These are phyloP conservation scores for Coix lacrymajobi DNA, from an alignment of 176 grass and related monocot genomes.

Conservation along the genomic window DNA sequence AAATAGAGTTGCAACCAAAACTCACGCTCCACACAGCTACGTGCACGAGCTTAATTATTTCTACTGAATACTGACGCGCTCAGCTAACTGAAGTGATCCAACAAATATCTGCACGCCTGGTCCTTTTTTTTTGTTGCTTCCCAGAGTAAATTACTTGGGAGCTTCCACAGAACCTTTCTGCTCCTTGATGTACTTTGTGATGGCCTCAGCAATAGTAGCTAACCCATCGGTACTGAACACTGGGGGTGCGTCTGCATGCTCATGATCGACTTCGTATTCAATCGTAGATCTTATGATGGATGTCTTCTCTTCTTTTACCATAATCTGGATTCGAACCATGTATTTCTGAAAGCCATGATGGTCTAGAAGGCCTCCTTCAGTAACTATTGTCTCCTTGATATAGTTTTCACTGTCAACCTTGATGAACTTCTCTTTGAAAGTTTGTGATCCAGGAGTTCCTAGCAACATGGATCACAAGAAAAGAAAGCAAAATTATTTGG, in stretches of 20 bases:
- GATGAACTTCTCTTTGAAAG: conserved; percentile 22
- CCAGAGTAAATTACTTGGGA: not conserved
- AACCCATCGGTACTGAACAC: conserved; percentile 4
- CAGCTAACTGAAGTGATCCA: no score
- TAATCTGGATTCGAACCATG: conserved; percentile 21
- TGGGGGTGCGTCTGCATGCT: not conserved
- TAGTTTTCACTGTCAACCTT: conserved; percentile 35
- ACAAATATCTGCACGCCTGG: not conserved
- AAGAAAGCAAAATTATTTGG: not conserved
- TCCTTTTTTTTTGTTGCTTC: not conserved
- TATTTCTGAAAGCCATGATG: conserved; percentile 27
- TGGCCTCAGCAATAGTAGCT: conserved; percentile 28
- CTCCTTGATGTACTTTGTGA: conserved; percentile 32
- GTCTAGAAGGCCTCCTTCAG: conserved; percentile 18
- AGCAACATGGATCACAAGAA: not conserved
- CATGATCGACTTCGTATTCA: conserved; percentile 21
- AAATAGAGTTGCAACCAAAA: no score
- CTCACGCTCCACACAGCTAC: no score
- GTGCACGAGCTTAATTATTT: no score
- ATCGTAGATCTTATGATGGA: conserved; percentile 32
- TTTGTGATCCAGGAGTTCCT: not conserved
- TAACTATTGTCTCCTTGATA: conserved; percentile 23
- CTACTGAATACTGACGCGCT: no score
- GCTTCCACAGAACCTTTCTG: not conserved
- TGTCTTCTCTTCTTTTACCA: not conserved